Evolutionary conservation across 2,329 filamentous ascomycete species (phyloP).

Genomic region (Colletotrichum melonis): DNA sequence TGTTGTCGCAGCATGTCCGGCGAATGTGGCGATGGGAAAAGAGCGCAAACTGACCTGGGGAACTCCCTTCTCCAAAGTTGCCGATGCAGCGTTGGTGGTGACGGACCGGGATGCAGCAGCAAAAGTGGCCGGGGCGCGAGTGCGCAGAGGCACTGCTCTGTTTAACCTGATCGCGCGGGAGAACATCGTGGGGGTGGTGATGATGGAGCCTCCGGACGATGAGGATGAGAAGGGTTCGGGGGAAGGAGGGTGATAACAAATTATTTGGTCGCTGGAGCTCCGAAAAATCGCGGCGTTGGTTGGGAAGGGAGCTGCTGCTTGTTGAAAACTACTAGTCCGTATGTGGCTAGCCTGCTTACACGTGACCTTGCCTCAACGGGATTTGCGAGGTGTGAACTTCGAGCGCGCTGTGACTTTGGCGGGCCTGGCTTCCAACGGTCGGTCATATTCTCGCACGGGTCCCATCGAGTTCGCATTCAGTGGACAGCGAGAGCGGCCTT

Average conservation of each 20-base stretch:
- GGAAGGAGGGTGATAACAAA: constrained; percentile 43
- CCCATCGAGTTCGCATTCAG: constrained; percentile 13
- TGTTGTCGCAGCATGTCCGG: background rate
- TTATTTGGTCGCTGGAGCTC: constrained; percentile 48
- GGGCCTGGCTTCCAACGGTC: constrained; percentile 31
- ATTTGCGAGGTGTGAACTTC: constrained; percentile 29
- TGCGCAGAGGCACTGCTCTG: constrained; percentile 70
- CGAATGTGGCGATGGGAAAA: constrained; percentile 24
- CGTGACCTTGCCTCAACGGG: constrained; percentile 41
- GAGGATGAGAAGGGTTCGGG: constrained; percentile 43
- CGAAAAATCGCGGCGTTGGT: constrained; percentile 56
- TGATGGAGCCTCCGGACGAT: constrained; percentile 46
- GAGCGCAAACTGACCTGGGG: constrained; percentile 55
- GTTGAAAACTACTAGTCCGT: constrained; percentile 50
- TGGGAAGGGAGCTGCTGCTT: constrained; percentile 47
- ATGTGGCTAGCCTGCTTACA: constrained; percentile 40
- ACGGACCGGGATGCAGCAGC: constrained; percentile 76
- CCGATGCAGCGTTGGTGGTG: constrained; percentile 94
- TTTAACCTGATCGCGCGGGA: constrained; percentile 74
- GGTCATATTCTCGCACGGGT: constrained; percentile 4
- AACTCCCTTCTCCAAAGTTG: constrained; percentile 83
- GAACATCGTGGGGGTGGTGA: constrained; percentile 67
- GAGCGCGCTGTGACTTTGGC: constrained; percentile 4
- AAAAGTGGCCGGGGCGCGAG: constrained; percentile 56
- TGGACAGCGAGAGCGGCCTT: background rate